Evolutionary conservation across 768 basidiomycete genomes (phyloP).

Genomic region (Kwoniella sp.): DNA sequence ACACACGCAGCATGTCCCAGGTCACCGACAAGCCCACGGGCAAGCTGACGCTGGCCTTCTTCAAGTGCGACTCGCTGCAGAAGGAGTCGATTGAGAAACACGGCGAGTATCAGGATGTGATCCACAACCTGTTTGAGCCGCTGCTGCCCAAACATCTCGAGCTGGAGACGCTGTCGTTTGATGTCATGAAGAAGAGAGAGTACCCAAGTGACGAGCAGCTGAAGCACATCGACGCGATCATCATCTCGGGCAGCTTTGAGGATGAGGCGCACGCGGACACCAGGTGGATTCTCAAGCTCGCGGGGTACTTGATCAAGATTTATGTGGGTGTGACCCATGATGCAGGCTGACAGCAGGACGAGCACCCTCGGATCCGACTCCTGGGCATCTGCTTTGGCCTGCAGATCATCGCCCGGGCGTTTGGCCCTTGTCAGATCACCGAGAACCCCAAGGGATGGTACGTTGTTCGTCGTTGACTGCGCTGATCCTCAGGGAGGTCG

Average conservation of each 20-base stretch:
- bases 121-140: constrained; percentile 39
- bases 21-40: constrained; percentile 6
- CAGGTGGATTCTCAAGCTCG: constrained; percentile 35
- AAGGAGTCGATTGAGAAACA: constrained; percentile 24
- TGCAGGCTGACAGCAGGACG: constrained; percentile 12
- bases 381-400: constrained; percentile 39
- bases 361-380: constrained; percentile 29
- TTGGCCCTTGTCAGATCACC: constrained; percentile 27
- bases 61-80: constrained; percentile 33
- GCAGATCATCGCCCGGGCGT: constrained; percentile 34
- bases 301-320: constrained; percentile 35
- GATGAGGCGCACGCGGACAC: constrained; percentile 36
- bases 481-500: constrained; percentile 28
- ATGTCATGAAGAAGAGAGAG: constrained; percentile 29
- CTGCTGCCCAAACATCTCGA: constrained; percentile 23
- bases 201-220: constrained; percentile 36
- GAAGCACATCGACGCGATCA: constrained; percentile 28
- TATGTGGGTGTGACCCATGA: constrained; percentile 4
- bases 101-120: constrained; percentile 35
- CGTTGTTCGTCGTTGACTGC: neutral
- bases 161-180: constrained; percentile 26
- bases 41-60: constrained; percentile 29
- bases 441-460: constrained; percentile 38
- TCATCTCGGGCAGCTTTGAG: constrained; percentile 37
- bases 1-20: constrained; percentile 2